phyloP scores from a whole-genome alignment of 768 basidiomycete genomes.

The Coprinopsis marcescibilis region DNA sequence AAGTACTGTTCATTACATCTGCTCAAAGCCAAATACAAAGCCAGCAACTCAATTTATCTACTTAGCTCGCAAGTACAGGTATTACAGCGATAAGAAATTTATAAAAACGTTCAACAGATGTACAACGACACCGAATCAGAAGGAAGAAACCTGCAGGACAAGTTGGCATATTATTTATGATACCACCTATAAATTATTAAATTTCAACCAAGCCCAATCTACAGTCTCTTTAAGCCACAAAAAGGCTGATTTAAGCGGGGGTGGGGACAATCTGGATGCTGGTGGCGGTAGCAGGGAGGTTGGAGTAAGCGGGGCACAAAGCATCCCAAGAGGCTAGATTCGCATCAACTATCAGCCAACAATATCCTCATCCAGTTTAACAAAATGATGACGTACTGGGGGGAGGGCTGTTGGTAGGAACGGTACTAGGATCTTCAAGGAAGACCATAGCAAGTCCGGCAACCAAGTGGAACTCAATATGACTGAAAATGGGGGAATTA shows the following conservation, averaged over 20 bases:
- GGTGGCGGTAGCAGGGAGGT: background rate
- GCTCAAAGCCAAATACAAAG: too few species aligned
- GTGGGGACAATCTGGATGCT: conserved; percentile 6
- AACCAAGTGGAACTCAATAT: conserved; percentile 4
- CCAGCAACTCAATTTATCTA: too few species aligned
- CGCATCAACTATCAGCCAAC: background rate
- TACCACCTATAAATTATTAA: too few species aligned
- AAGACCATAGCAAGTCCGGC: conserved; percentile 31
- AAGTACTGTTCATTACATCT: too few species aligned
- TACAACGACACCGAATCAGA: too few species aligned
- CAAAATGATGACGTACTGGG: conserved; percentile 14
- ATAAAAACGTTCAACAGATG: too few species aligned
- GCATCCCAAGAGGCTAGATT: conserved; percentile 22
- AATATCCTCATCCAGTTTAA: background rate
- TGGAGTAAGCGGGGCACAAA: conserved; percentile 20
- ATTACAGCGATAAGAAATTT: too few species aligned
- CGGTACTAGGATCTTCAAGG: conserved; percentile 21
- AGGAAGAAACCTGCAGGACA: too few species aligned
- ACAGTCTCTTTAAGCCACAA: conserved; percentile 26
- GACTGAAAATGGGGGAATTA: background rate
- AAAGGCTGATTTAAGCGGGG: conserved; percentile 27
- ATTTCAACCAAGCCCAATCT: conserved; percentile 20
- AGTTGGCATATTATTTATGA: too few species aligned
- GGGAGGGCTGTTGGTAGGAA: conserved; percentile 7
- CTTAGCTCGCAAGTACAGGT: too few species aligned